Percentiles rank a stretch among this genome's conserved stretches.
Conservation (phyloP, 2,329 filamentous ascomycete genomes). For the Plectosphaerella sp. region DNA sequence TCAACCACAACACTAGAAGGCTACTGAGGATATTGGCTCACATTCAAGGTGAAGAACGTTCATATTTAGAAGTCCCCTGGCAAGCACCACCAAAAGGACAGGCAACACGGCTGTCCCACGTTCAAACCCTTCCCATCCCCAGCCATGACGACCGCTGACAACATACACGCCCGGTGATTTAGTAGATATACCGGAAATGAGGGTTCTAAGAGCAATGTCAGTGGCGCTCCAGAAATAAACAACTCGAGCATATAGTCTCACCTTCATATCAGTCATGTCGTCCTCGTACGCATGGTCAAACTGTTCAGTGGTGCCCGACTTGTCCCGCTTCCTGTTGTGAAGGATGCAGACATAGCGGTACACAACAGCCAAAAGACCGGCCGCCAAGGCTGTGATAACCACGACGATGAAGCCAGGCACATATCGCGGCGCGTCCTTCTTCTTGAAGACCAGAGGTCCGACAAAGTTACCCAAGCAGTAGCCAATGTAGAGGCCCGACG, state of each 20-base stretch:
- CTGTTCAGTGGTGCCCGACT: constrained; percentile 35
- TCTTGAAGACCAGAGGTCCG: constrained; percentile 35
- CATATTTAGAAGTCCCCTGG: too few species aligned
- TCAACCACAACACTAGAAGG: too few species aligned
- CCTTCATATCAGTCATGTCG: constrained; percentile 40
- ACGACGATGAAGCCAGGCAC: constrained; percentile 15
- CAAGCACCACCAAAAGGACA: too few species aligned
- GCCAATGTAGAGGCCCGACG: constrained; percentile 44
- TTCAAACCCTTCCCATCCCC: too few species aligned
- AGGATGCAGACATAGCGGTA: constrained; percentile 39
- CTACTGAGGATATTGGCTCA: too few species aligned
- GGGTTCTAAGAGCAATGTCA: constrained; percentile 12
- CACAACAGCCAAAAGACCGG: constrained; percentile 29
- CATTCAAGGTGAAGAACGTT: too few species aligned
- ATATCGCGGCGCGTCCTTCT: constrained; percentile 14
- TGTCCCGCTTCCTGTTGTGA: constrained; percentile 38
- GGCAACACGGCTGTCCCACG: too few species aligned
- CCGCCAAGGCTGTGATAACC: constrained; percentile 23
- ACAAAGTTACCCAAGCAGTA: constrained; percentile 45
- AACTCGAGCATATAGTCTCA: constrained; percentile 5
- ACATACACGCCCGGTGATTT: not conserved
- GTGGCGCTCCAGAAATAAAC: not conserved
- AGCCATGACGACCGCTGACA: too few species aligned
- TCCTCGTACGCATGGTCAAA: constrained; percentile 50
- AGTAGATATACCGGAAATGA: constrained; percentile 19